These are phyloP conservation scores for Bretschneidera sinensis DNA, from an alignment of 345 rosid genomes.

Conservation along the genomic window DNA sequence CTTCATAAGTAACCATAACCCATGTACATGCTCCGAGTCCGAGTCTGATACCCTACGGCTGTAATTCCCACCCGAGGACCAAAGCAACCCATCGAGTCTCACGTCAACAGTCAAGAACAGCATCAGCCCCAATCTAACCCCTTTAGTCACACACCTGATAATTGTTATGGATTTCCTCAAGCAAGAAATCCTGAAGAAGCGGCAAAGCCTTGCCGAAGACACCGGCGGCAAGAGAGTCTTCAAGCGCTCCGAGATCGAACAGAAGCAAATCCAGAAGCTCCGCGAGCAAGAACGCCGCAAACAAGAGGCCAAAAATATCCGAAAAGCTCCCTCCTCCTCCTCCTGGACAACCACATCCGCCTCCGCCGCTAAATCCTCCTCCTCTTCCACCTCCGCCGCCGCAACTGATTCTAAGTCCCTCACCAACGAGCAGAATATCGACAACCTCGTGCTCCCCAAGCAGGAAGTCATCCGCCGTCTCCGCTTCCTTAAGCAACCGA, in stretches of 20 bases:
- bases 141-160: no score
- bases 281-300: constrained; percentile 89
- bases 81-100: no score
- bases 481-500: constrained; percentile 84
- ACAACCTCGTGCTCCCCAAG: constrained; percentile 67
- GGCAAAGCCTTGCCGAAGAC: constrained; percentile 59
- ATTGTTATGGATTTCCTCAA: constrained; percentile 67
- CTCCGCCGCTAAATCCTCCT: constrained; percentile 26
- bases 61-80: no score
- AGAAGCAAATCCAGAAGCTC: constrained; percentile 78
- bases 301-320: constrained; percentile 68
- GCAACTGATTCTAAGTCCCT: constrained; percentile 57
- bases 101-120: no score
- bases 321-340: constrained; percentile 32
- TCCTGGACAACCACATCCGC: constrained; percentile 14
- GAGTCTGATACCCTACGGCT: no score
- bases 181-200: constrained; percentile 72
- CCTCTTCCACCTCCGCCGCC: constrained; percentile 29
- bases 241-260: constrained; percentile 90
- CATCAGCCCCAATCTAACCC: no score
- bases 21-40: no score
- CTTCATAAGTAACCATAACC: no score
- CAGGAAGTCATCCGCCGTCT: constrained; percentile 92
- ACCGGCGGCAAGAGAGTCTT: constrained; percentile 76
- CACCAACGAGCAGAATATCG: constrained; percentile 72